A percentile compares a stretch with the other conserved stretches of the same genome.
Conservation (phyloP, 106 monocot genomes). For the Dendrobium nobile region DNA sequence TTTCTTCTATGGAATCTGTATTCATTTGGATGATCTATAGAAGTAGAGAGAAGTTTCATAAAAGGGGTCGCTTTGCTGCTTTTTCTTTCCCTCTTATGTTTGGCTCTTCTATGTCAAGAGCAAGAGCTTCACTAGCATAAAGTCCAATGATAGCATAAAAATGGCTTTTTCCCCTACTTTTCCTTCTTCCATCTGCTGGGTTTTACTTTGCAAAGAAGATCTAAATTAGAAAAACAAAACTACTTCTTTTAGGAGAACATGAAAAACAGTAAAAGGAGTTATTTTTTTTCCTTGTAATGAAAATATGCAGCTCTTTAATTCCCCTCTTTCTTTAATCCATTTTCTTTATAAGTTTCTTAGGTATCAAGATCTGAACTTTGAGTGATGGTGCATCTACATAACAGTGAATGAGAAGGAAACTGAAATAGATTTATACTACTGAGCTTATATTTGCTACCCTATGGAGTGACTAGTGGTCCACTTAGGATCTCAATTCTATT, state of each 20-base stretch:
- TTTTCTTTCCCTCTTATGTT: conserved; percentile 2
- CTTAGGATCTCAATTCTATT: neutral
- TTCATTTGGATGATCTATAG: neutral
- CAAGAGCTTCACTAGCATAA: neutral
- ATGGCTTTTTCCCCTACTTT: neutral
- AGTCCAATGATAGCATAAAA: neutral
- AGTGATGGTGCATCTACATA: neutral
- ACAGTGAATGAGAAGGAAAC: neutral
- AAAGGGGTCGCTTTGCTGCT: neutral
- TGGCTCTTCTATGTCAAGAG: neutral
- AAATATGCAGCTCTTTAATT: neutral
- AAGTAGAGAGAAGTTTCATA: neutral
- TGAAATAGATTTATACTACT: neutral
- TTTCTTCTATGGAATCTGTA: neutral
- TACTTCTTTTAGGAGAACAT: neutral
- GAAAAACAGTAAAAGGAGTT: neutral
- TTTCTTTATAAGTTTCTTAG: neutral
- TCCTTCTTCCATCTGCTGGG: neutral
- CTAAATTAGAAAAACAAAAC: neutral
- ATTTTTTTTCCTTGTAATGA: neutral
- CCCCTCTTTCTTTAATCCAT: neutral
- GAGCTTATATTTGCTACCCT: neutral
- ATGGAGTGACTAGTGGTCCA: neutral
- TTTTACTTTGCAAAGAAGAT: neutral
- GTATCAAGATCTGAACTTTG: neutral